Conservation (phyloP, 2,329 filamentous ascomycete species). For the Fusarium neocosmosporiellum region DNA sequence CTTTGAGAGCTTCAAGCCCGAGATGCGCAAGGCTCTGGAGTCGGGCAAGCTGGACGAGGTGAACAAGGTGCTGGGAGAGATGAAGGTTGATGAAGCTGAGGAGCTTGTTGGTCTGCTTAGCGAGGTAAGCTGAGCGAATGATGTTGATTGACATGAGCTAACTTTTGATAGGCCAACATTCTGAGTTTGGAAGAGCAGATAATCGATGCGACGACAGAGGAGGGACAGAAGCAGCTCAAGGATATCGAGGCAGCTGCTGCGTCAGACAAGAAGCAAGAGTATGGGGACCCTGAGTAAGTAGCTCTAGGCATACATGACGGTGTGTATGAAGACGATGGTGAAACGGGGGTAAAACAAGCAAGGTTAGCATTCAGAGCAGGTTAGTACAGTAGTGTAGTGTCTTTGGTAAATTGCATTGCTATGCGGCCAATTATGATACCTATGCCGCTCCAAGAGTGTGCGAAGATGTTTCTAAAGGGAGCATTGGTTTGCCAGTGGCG, state of each 20-base stretch:
- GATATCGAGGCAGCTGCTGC: constrained; percentile 71
- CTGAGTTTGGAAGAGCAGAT: constrained; percentile 92
- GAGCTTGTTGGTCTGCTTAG: constrained; percentile 84
- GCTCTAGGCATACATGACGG: background rate
- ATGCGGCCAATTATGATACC: background rate
- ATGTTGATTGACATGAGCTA: constrained; percentile 26
- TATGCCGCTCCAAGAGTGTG: background rate
- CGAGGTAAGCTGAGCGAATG: constrained; percentile 61
- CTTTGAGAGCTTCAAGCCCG: constrained; percentile 85
- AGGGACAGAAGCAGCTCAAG: constrained; percentile 81
- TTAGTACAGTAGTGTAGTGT: background rate
- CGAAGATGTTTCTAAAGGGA: constrained; percentile 4
- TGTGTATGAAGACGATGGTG: background rate
- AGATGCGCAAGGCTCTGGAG: constrained; percentile 84
- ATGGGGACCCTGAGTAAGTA: constrained; percentile 55
- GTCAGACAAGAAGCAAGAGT: constrained; percentile 42
- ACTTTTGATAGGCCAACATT: constrained; percentile 74
- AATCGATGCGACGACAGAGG: constrained; percentile 92
- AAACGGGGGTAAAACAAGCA: constrained; percentile 1
- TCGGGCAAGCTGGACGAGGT: constrained; percentile 82
- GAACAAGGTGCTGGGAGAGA: constrained; percentile 76
- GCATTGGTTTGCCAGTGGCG: background rate
- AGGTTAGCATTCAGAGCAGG: background rate
- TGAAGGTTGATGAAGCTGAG: constrained; percentile 90
- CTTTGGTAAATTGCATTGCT: background rate